Conservation (phyloP, 1,284 basidiomycete species). For the Acaromyces ingoldii region DNA sequence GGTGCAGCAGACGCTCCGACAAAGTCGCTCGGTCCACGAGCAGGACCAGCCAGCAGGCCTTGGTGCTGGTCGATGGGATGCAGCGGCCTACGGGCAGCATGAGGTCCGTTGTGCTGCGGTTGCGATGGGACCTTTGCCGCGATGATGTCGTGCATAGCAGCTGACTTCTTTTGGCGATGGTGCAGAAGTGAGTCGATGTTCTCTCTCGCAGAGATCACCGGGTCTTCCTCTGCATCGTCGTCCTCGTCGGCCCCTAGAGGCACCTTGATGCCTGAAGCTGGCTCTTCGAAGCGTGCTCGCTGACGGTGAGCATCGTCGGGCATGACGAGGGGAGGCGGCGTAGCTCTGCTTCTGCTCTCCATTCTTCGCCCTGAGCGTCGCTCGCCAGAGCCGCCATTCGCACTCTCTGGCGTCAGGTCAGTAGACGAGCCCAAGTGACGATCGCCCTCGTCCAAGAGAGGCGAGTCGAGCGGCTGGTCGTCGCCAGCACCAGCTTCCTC, state of each 20-base stretch:
- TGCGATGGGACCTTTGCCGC: conserved; percentile 8
- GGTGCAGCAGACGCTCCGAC: conserved; percentile 7
- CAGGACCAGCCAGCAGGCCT: not conserved
- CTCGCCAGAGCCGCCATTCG: no score
- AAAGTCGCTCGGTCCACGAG: not conserved
- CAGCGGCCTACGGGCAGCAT: not conserved
- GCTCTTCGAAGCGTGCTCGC: conserved; percentile 21
- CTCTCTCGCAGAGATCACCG: not conserved
- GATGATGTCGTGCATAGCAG: conserved; percentile 9
- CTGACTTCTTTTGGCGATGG: no score
- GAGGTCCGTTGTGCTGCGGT: not conserved
- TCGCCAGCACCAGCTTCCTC: no score
- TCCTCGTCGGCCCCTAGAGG: conserved; percentile 16
- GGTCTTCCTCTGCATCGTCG: conserved; percentile 5
- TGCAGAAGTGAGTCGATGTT: not conserved
- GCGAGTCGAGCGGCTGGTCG: no score
- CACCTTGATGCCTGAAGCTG: conserved; percentile 17
- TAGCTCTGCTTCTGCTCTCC: no score
- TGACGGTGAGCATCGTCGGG: conserved; percentile 11
- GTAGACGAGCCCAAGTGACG: no score
- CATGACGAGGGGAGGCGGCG: no score
- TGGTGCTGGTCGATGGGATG: conserved; percentile 1
- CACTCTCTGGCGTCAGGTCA: no score
- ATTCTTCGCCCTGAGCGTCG: no score
- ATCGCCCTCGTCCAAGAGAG: no score